Percentiles rank a stretch among this genome's conserved stretches.
Evolutionary conservation across 345 rosid species (phyloP).

Genomic region (Eucalyptus pumila): DNA sequence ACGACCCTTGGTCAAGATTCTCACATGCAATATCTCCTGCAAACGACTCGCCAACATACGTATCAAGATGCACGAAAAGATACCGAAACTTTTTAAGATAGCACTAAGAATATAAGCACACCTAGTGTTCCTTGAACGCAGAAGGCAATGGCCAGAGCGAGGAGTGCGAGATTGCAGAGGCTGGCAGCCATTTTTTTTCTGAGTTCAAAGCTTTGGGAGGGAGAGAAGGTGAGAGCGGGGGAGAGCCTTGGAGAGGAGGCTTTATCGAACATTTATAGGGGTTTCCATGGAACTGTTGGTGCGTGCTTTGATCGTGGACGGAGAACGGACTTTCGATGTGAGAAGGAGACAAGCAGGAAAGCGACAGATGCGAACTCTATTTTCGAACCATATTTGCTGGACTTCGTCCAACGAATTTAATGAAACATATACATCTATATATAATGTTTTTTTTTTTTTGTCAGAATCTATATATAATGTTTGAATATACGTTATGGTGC

Average conservation of each 20-base stretch:
- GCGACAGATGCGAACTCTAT: neutral
- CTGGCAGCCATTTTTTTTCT: neutral
- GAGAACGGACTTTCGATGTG: neutral
- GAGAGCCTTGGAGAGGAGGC: neutral
- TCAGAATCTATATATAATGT: too few species aligned
- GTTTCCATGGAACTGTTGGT: neutral
- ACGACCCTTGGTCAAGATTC: conserved; percentile 39
- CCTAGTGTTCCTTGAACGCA: neutral
- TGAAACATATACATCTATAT: neutral
- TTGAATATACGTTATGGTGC: neutral
- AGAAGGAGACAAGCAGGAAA: neutral
- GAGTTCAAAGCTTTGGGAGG: neutral
- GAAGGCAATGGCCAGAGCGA: neutral
- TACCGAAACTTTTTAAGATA: neutral
- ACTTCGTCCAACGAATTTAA: neutral
- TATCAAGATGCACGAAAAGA: neutral
- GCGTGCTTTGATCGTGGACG: neutral
- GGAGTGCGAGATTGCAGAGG: neutral
- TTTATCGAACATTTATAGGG: neutral
- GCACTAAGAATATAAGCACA: neutral
- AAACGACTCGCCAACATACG: neutral
- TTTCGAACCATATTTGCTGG: neutral
- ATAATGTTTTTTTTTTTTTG: too few species aligned
- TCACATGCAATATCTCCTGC: conserved; percentile 52
- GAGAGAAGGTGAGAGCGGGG: neutral